Evolutionary conservation across 148 eudicot genomes (phyloP).

Genomic region (Nepenthes mirabilis): DNA sequence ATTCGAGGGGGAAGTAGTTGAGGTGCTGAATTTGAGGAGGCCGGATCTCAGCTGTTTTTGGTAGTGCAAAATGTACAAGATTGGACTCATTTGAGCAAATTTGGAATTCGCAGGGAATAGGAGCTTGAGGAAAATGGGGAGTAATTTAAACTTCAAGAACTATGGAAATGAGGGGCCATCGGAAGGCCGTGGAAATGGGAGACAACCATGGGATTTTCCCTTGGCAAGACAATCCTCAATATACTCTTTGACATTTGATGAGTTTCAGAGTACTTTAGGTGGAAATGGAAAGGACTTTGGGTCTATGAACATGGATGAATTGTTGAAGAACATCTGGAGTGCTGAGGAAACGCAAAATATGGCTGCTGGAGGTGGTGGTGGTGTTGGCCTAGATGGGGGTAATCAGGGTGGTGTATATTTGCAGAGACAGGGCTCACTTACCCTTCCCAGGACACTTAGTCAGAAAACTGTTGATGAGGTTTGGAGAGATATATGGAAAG

Average conservation of each 20-base stretch:
- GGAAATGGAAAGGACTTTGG: constrained; percentile 82
- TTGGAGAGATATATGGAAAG: constrained; percentile 63
- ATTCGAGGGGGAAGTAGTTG: not conserved
- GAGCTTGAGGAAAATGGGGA: constrained; percentile 17
- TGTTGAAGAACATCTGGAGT: constrained; percentile 77
- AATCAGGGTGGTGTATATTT: constrained; percentile 26
- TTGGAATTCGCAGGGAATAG: not conserved
- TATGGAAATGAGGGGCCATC: constrained; percentile 33
- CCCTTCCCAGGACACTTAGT: constrained; percentile 73
- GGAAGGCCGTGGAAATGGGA: too few relatives aligned
- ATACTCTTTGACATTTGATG: constrained; percentile 81
- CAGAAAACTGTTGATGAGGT: constrained; percentile 79
- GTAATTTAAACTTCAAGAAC: constrained; percentile 46
- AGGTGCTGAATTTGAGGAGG: not conserved
- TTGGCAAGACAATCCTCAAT: constrained; percentile 57
- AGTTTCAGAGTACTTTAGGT: constrained; percentile 67
- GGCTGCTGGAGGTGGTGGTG: constrained; percentile 14
- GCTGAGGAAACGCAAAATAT: constrained; percentile 69
- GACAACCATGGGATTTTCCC: constrained; percentile 28
- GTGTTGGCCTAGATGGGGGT: not conserved
- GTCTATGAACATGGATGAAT: constrained; percentile 97
- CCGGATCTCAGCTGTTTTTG: not conserved
- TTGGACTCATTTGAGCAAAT: not conserved
- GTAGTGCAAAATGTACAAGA: not conserved
- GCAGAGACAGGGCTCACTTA: constrained; percentile 68